Percentiles rank a stretch among this genome's conserved stretches.
Conservation (phyloP, 73 alveolate species). For the Stentor coeruleus region DNA sequence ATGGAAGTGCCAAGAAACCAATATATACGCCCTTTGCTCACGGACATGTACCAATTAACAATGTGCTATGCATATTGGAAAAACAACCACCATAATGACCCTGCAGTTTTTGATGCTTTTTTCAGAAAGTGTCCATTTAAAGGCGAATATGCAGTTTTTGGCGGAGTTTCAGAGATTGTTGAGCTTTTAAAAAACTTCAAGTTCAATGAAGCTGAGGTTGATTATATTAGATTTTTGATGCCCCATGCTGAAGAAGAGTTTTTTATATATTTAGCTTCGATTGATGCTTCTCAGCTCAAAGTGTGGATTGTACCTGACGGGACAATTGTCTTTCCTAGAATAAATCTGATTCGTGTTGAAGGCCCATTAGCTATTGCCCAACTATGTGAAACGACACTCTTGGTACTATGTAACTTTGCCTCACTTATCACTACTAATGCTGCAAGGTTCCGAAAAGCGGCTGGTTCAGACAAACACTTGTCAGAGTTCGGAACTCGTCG, state of each 20-base stretch:
- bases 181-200: slow-evolving; percentile 48
- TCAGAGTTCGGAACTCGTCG: slow-evolving; percentile 86
- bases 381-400: slow-evolving; percentile 67
- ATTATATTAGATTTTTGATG: slow-evolving; percentile 39
- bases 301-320: slow-evolving; percentile 65
- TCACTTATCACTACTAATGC: slow-evolving; percentile 83
- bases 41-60: slow-evolving; percentile 64
- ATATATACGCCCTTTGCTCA: slow-evolving; percentile 48
- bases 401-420: slow-evolving; percentile 76
- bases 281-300: slow-evolving; percentile 39
- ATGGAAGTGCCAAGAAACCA: neutral
- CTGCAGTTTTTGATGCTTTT: slow-evolving; percentile 61
- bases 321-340: slow-evolving; percentile 53
- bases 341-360: slow-evolving; percentile 59
- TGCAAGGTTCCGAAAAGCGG: slow-evolving; percentile 64
- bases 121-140: slow-evolving; percentile 70
- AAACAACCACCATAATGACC: slow-evolving; percentile 40
- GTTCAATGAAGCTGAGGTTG: slow-evolving; percentile 59
- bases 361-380: slow-evolving; percentile 68
- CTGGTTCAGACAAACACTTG: slow-evolving; percentile 57
- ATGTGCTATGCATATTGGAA: slow-evolving; percentile 72
- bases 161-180: slow-evolving; percentile 71
- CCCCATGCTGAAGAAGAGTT: slow-evolving; percentile 60
- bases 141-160: slow-evolving; percentile 67
- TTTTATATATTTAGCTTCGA: slow-evolving; percentile 47